Base-by-base conservation (phyloP, 192 early-diverging fungal genomes). In the Coemansia javaensis region DNA sequence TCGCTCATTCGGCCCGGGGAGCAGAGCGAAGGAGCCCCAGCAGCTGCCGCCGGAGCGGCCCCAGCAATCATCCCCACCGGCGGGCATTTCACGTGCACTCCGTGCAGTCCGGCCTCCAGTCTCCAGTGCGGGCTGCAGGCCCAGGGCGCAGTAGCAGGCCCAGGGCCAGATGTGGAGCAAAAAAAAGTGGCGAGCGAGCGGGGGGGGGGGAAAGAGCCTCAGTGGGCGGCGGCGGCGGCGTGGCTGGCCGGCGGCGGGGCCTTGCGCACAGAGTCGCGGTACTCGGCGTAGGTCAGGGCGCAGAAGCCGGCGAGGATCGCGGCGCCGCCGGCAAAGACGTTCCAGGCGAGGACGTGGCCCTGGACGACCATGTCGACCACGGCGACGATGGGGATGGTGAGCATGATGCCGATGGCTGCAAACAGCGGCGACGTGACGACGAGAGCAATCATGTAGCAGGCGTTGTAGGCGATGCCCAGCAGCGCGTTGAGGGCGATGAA, bases 381-480 rank as follows among this genome's bases (percentile, higher is more conserved):
- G 9, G 86, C 84, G 38, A 87, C 85, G 18, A 73, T 57, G 3
- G 88, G 88, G 25, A 88, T 83, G 7, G 88, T 90, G 31, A 87
- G 75, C 85, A 92, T 86, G 17, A 87, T 77, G 18, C 88, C 90
- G 17, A 90, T 75, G 37, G 88, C 76, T 0, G 88, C 90, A 80
- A 89, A 87, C 21, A 84, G 59, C 20, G 79, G 78, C 23, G 69
- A 83, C 5, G 82, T 84, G 37, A 89, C 62, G 1, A 85, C 79
- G 42, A 92, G 83, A 15, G 85, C 77, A 20, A 84, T 79, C 85
- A 92, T 84, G 52, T 86, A 85, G 22, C 81, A 77, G 7, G 74
- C 85, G 53, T 92, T 90, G 74, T 84, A 92, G 13, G 81, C 59
- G 16, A 92, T 68, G 22, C 87, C 88, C 33, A 85, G 73, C 16